These are phyloP conservation scores for Botrytis tulipae DNA, from an alignment of 2,329 filamentous ascomycete genomes.

Conservation along the genomic window DNA sequence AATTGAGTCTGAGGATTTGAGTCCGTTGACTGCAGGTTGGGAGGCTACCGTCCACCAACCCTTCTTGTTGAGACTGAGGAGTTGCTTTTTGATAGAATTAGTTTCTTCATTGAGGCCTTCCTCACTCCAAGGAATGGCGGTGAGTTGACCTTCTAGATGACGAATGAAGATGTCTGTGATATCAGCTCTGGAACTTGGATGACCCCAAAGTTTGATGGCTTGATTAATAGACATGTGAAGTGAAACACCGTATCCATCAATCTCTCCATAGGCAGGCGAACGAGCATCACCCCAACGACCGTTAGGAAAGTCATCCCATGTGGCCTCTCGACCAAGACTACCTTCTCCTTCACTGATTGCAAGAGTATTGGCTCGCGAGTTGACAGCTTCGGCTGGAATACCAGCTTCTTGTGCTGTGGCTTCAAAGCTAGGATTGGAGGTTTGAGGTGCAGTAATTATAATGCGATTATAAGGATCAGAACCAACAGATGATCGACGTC, in stretches of 20 bases:
- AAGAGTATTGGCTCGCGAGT: constrained; percentile 78
- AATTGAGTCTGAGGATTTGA: constrained; percentile 69
- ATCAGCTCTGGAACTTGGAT: constrained; percentile 67
- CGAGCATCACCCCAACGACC: constrained; percentile 92
- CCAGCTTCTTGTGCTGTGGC: constrained; percentile 74
- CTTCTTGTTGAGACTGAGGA: constrained; percentile 71
- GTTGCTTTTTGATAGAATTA: constrained; percentile 70
- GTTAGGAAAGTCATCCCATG: constrained; percentile 98
- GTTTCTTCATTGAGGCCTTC: constrained; percentile 84
- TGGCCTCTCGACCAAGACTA: constrained; percentile 84
- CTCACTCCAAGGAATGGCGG: constrained; percentile 91
- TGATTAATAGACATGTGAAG: constrained; percentile 85
- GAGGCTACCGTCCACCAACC: constrained; percentile 98
- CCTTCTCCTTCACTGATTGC: constrained; percentile 95
- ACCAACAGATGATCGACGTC: constrained; percentile 57
- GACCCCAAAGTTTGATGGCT: constrained; percentile 81
- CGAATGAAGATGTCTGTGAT: constrained; percentile 78
- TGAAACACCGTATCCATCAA: constrained; percentile 96
- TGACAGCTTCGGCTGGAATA: constrained; percentile 69
- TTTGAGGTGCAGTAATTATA: constrained; percentile 67
- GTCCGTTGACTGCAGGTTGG: constrained; percentile 88
- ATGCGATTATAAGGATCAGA: constrained; percentile 86
- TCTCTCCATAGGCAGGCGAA: constrained; percentile 91
- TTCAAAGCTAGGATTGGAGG: constrained; percentile 64
- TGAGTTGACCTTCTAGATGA: constrained; percentile 75